A percentile compares a stretch with the other conserved stretches of the same genome.
Evolutionary conservation across 1,139 yeast genomes (phyloP).

Genomic region (Groenewaldozyma sp.): DNA sequence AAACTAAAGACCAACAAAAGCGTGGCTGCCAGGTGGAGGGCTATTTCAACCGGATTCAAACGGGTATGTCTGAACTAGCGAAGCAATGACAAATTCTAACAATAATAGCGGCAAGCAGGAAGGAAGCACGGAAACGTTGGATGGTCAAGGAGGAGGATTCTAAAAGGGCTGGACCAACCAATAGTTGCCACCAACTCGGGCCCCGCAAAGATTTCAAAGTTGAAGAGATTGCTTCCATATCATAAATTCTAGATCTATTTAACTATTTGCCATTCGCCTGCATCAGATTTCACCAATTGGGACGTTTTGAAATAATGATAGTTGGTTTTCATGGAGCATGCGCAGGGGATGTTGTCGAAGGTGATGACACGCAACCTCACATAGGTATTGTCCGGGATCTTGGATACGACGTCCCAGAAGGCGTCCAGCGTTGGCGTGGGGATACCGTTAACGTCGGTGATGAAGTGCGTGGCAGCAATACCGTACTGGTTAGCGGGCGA

Average conservation of each 20-base stretch:
- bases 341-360: slow-evolving; percentile 77
- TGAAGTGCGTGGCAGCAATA: slow-evolving; percentile 70
- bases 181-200: slow-evolving; percentile 27
- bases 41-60: slow-evolving; percentile 48
- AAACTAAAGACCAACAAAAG: slow-evolving; percentile 48
- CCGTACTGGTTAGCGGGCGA: slow-evolving; percentile 84
- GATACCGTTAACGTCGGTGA: slow-evolving; percentile 77
- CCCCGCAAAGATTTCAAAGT: slow-evolving; percentile 43
- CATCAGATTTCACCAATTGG: slow-evolving; percentile 36
- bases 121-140: slow-evolving; percentile 92
- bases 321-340: slow-evolving; percentile 77
- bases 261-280: slow-evolving; percentile 15
- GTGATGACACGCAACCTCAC: slow-evolving; percentile 74
- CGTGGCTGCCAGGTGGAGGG: slow-evolving; percentile 77
- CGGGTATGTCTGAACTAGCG: slow-evolving; percentile 26
- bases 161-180: slow-evolving; percentile 33
- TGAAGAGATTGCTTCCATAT: slow-evolving; percentile 38
- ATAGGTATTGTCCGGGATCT: slow-evolving; percentile 70
- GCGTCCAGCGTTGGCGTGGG: slow-evolving; percentile 61
- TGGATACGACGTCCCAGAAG: slow-evolving; percentile 53
- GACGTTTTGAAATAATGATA: slow-evolving; percentile 84
- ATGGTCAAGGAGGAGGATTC: slow-evolving; percentile 53
- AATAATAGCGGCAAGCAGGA: slow-evolving; percentile 56
- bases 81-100: background rate
- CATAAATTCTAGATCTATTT: slow-evolving; percentile 12